These are phyloP conservation scores for Xylariomycetidae sp. DNA, from an alignment of 2,329 filamentous ascomycete species.

Conservation along the genomic window DNA sequence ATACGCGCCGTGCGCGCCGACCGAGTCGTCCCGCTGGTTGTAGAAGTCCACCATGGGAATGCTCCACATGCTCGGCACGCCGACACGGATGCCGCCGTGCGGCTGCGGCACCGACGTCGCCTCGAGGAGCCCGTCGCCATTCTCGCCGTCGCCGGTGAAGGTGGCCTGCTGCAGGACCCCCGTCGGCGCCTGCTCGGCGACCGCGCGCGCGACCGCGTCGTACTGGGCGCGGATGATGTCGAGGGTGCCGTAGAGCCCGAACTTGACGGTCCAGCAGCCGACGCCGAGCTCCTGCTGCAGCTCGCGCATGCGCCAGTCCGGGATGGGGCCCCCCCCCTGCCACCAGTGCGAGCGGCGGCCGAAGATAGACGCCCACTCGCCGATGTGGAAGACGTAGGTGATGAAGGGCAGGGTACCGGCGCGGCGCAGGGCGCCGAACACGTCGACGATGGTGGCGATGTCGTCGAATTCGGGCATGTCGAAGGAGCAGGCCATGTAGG, in stretches of 20 bases:
- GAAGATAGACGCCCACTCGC: constrained; percentile 40
- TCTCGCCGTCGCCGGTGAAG: constrained; percentile 32
- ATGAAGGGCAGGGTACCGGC: constrained; percentile 37
- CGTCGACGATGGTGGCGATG: constrained; percentile 38
- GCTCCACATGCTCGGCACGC: constrained; percentile 31
- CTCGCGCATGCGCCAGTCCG: constrained; percentile 39
- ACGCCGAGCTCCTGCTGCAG: constrained; percentile 35
- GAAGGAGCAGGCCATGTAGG: constrained; percentile 42
- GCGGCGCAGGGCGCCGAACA: constrained; percentile 38
- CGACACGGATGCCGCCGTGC: constrained; percentile 31
- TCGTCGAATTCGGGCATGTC: constrained; percentile 41
- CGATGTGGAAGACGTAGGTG: constrained; percentile 40
- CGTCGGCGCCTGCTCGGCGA: constrained; percentile 30
- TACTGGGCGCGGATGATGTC: constrained; percentile 40
- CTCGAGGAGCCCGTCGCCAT: constrained; percentile 34
- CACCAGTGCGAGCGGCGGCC: constrained; percentile 39
- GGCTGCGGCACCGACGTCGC: constrained; percentile 27
- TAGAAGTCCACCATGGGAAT: constrained; percentile 33
- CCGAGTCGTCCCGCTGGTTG: constrained; percentile 22
- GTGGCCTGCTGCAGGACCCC: constrained; percentile 33
- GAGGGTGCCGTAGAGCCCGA: constrained; percentile 38
- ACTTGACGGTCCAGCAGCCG: constrained; percentile 41
- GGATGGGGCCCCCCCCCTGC: constrained; percentile 38
- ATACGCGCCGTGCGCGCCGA: constrained; percentile 33
- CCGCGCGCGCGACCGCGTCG: constrained; percentile 32